Evolutionary conservation across 2,329 filamentous ascomycete species (phyloP).

Genomic region (Fusarium verrucosum): DNA sequence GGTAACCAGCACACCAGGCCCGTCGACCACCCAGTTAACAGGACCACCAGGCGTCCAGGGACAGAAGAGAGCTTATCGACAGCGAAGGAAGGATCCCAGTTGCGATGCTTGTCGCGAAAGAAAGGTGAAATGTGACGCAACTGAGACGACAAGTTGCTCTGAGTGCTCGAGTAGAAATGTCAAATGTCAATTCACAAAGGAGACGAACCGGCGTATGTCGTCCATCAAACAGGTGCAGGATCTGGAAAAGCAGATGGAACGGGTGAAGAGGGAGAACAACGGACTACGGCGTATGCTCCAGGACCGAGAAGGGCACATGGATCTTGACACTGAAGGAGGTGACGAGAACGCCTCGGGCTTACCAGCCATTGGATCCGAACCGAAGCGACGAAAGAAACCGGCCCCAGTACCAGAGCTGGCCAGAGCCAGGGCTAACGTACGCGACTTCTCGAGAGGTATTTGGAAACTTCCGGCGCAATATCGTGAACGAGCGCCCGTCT

Average conservation of each 20-base stretch:
- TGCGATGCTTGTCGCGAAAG: conserved; percentile 95
- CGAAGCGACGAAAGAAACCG: conserved; percentile 69
- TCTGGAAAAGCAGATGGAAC: conserved; percentile 87
- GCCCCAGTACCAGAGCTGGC: conserved; percentile 74
- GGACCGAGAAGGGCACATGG: conserved; percentile 60
- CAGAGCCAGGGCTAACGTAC: conserved; percentile 76
- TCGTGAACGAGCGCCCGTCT: conserved; percentile 60
- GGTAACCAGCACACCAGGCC: conserved; percentile 63
- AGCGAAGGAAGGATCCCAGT: conserved; percentile 94
- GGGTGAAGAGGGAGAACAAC: conserved; percentile 81
- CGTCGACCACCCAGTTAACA: conserved; percentile 46
- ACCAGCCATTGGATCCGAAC: conserved; percentile 72
- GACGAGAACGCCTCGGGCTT: conserved; percentile 65
- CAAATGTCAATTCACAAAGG: conserved; percentile 98
- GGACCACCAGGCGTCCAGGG: conserved; percentile 64
- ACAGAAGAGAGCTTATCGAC: conserved; percentile 93
- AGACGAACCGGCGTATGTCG: conserved; percentile 98
- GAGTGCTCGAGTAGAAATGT: conserved; percentile 97
- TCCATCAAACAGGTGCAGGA: conserved; percentile 99
- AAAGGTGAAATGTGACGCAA: conserved; percentile 92
- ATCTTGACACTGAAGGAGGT: conserved; percentile 57
- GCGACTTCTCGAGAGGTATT: conserved; percentile 78
- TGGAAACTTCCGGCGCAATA: conserved; percentile 80
- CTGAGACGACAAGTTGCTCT: conserved; percentile 94
- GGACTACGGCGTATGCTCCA: conserved; percentile 73